Percentiles rank a stretch among this genome's conserved stretches.
These are phyloP conservation scores for Mucor circinelloides DNA, from an alignment of 371 early-diverging fungal genomes.

Conservation along the genomic window DNA sequence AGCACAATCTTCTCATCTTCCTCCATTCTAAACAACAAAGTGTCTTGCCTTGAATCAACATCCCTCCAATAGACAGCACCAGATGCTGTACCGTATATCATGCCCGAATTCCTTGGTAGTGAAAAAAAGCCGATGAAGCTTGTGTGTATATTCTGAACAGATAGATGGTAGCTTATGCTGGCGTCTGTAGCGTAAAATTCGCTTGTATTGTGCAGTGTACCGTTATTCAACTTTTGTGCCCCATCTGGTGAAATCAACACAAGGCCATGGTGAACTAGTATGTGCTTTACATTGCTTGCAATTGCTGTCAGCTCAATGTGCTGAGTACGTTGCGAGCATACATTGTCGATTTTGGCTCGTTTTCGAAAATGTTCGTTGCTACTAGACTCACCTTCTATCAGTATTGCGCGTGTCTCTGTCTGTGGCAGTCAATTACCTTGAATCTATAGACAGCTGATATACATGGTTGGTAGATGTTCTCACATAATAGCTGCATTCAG, in stretches of 20 bases:
- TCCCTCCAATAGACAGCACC: constrained; percentile 14
- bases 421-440: background rate
- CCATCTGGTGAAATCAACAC: background rate
- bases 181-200: background rate
- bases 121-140: constrained; percentile 2
- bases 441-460: background rate
- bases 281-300: background rate
- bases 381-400: background rate
- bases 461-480: background rate
- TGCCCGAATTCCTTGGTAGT: background rate
- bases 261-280: background rate
- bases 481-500: constrained; percentile 1
- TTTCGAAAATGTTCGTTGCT: background rate
- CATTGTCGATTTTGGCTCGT: background rate
- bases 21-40: constrained; percentile 4
- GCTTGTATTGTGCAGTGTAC: background rate
- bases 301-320: background rate
- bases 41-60: constrained; percentile 2
- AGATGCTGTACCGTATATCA: constrained; percentile 10
- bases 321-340: background rate
- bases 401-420: background rate
- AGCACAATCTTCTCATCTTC: background rate
- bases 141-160: background rate
- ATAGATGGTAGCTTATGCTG: background rate
- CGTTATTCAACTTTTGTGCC: background rate